Base-by-base conservation (phyloP, 306 rosid genomes). In the Casuarina glauca region DNA sequence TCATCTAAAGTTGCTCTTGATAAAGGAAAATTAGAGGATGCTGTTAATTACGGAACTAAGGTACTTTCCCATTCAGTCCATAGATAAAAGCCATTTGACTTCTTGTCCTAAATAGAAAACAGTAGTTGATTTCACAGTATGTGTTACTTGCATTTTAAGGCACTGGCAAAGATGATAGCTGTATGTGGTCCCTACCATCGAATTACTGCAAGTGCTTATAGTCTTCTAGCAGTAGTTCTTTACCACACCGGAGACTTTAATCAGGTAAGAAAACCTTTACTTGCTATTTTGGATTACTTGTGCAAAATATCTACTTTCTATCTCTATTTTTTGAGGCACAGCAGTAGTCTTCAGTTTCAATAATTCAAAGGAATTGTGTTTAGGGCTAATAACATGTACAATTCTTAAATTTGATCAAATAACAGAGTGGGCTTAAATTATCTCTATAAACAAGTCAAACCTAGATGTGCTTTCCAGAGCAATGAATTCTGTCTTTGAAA, bases 1-100 rank as follows among this genome's bases (percentile, higher is more conserved):
- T 88, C 97, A 1, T 95, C 98, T 2, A 95, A 95, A 84, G 80
- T 87, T 76, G 95, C 98, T 79, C 98, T 95, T 73, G 98, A 95
- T 85, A 95, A 92, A 88, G 98, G 98, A 78, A 95, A 92, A 86
- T 96, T 95, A 42, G 98, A 95, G 83, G 98, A 95, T 78, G 96
- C 98, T 69, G 97, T 95, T 57, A 91, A 86, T 73, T 92, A 77
- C 76, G 98, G 98, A 84, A 91, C 97, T 53, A 95, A 92, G 97
- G 98, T 95, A 88, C 61, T 9, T 71, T 12, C 74, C 67, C 68
- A 76, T 79, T 79, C 45, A 36, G 17, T 36, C 51, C 79, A 62
- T 74, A 11, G 6, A 20, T 36, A 66, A 68, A 74, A 73, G 66
- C 69, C 17, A 2, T 9, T 45, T 35, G 46, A 70, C 62, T 43